Base-by-base conservation (phyloP, 768 basidiomycete genomes). In the Agaricus blazei region DNA sequence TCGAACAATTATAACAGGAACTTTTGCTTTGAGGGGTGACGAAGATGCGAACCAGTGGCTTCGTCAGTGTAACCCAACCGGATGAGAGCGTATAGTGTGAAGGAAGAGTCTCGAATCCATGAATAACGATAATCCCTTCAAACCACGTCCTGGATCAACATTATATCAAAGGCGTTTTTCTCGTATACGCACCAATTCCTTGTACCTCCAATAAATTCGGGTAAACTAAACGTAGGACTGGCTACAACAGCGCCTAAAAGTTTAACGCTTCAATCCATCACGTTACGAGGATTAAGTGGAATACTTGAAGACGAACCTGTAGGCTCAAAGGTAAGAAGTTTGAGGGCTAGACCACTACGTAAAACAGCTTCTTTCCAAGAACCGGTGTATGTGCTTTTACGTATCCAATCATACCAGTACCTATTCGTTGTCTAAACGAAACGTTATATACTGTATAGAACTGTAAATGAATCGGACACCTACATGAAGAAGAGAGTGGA, bases 351-450 rank as follows among this genome's bases (percentile, higher is more conserved):
- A 1, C 93, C 96, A 55, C 91, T 93, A 24, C 95, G 83, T 64
- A 93, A 84, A 4, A 98, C 94, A 2, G 89, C 86, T 68, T 99
- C 97, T 62, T 95, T 88, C 97, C 97, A 99, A 14, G 92, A 82
- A 0, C 96, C 97, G 12, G 79, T 80, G 69, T 99, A 99, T 0
- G 88, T 93, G 34, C 89, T 92, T 60, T 82, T 80, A n/a, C 82
- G 77, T 62, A 97, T 87, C 95, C 95, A 98, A 23, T 81, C 72
- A 58, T 84, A 84, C 94, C 94, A 98, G 67, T 90, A 97, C 26
- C 70, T 69, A 59, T 85, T 85, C 3, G 95, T 97, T 4, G 82
- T 79, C 82, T 72, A 11, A 51, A 45, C 3, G 38, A 5, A 19
- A 12, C 9, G 27, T 9, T 9, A 40, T 15, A 26, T 19, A 11